phyloP scores from a whole-genome alignment of 345 rosid species.

The Populus alba region DNA sequence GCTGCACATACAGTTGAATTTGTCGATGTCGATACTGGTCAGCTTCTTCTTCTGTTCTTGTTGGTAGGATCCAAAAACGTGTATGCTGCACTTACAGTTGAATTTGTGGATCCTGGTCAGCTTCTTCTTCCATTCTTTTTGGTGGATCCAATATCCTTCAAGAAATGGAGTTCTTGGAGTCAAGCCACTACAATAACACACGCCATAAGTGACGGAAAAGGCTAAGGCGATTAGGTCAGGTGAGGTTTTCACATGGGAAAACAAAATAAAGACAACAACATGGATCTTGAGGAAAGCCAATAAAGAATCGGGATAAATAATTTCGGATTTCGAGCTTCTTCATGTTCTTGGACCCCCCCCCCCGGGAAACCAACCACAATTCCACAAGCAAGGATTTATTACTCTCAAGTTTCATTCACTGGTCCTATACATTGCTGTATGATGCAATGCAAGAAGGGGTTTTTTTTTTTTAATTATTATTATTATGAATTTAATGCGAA shows the following conservation, averaged over 20 bases:
- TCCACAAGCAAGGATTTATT: neutral
- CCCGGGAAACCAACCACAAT: neutral
- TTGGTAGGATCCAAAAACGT: slow-evolving; percentile 4
- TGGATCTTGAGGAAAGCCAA: neutral
- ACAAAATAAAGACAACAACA: neutral
- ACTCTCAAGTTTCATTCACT: neutral
- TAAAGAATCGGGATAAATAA: neutral
- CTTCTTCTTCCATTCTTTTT: neutral
- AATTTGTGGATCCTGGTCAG: neutral
- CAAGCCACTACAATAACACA: slow-evolving; percentile 14
- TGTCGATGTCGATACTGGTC: neutral
- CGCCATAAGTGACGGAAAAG: slow-evolving; percentile 39
- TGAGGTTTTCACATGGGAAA: neutral
- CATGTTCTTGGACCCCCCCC: neutral
- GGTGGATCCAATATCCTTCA: slow-evolving; percentile 24
- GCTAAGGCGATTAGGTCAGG: slow-evolving; percentile 7
- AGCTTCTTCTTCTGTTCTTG: neutral
- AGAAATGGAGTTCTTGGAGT: neutral
- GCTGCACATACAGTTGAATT: neutral
- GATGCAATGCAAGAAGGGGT: neutral
- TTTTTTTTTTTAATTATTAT: neutral
- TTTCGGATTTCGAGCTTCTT: neutral
- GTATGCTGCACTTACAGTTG: neutral
- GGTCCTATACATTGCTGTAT: neutral
- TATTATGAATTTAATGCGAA: neutral